A percentile compares a stretch with the other conserved stretches of the same genome.
Conservation (phyloP, 2,329 filamentous ascomycete genomes). For the Madurella fahalii region DNA sequence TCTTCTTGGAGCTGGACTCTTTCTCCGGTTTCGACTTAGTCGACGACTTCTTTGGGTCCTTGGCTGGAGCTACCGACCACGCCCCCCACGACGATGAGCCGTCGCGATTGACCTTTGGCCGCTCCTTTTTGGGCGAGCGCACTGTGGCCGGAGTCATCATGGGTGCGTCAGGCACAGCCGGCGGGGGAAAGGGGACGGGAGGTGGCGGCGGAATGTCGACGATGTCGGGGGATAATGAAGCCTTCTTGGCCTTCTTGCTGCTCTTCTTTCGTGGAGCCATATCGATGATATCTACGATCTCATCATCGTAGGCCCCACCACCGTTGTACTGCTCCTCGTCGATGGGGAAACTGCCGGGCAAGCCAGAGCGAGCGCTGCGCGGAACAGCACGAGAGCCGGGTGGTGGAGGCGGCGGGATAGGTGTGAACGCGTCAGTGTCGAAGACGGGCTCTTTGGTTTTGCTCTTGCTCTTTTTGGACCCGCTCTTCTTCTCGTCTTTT, state of each 20-base stretch:
- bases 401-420: constrained; percentile 19
- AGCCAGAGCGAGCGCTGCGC: constrained; percentile 26
- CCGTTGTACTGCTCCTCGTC: constrained; percentile 37
- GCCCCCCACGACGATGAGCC: constrained; percentile 65
- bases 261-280: constrained; percentile 42
- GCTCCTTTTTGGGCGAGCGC: constrained; percentile 64
- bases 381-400: constrained; percentile 16
- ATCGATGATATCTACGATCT: constrained; percentile 49
- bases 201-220: constrained; percentile 35
- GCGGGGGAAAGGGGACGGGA: constrained; percentile 41
- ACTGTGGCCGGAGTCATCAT: constrained; percentile 30
- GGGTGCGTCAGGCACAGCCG: constrained; percentile 45
- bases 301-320: constrained; percentile 30
- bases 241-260: constrained; percentile 42
- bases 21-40: constrained; percentile 62
- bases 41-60: constrained; percentile 54
- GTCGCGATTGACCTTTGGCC: constrained; percentile 70
- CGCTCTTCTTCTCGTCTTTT: constrained; percentile 39
- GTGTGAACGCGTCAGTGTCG: constrained; percentile 16
- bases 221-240: constrained; percentile 36
- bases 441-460: constrained; percentile 28
- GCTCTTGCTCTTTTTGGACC: constrained; percentile 19
- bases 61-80: constrained; percentile 57
- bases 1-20: constrained; percentile 37
- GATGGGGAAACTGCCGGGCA: constrained; percentile 57